These are phyloP conservation scores for Diphasiastrum complanatum DNA, from an alignment of 83 land plant species.

Conservation along the genomic window DNA sequence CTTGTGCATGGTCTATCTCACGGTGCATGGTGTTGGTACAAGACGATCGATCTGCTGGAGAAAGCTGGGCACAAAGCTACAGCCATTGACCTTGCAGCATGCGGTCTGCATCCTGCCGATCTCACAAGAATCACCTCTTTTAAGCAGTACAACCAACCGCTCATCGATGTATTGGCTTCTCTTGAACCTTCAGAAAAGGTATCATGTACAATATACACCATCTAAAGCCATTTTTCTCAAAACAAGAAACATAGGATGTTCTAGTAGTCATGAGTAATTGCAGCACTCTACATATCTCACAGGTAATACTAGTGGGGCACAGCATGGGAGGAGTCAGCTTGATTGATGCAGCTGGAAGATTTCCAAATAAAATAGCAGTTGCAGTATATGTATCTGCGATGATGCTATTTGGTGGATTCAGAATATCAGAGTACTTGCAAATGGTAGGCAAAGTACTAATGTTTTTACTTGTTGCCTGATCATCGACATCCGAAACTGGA, in stretches of 20 bases:
- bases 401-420: constrained; percentile 2
- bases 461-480: too few relatives aligned
- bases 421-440: neutral
- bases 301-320: constrained; percentile 52
- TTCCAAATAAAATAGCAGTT: constrained; percentile 25
- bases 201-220: too few relatives aligned
- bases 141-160: constrained; percentile 36
- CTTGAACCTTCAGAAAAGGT: constrained; percentile 36
- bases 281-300: neutral
- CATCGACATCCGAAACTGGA: too few relatives aligned
- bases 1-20: constrained; percentile 15
- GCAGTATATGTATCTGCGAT: constrained; percentile 8
- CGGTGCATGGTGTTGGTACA: constrained; percentile 26
- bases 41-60: constrained; percentile 10
- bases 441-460: neutral
- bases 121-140: constrained; percentile 17
- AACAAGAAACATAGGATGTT: too few relatives aligned
- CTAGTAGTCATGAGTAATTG: too few relatives aligned
- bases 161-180: constrained; percentile 25
- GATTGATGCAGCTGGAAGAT: constrained; percentile 26
- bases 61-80: constrained; percentile 16
- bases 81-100: constrained; percentile 23
- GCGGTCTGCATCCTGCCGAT: constrained; percentile 34
- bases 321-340: constrained; percentile 51
- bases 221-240: too few relatives aligned